Evolutionary conservation across 306 rosid species (phyloP).

Genomic region (Aeschynomene evenia): DNA sequence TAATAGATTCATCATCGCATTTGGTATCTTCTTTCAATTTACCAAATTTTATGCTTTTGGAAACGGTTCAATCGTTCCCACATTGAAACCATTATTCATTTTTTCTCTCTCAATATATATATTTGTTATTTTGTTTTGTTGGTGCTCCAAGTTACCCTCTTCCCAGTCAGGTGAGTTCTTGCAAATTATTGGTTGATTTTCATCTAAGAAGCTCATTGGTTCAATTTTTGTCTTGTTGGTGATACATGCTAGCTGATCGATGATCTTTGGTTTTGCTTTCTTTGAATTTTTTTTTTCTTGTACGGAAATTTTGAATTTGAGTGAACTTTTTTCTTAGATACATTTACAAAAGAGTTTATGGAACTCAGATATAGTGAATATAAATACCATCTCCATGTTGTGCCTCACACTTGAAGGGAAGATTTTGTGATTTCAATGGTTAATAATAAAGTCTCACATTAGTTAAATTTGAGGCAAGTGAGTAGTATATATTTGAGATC

Average conservation of each 20-base stretch:
- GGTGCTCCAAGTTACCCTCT: not conserved
- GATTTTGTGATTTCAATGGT: no score
- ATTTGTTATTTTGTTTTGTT: not conserved
- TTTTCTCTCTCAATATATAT: not conserved
- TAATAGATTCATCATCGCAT: not conserved
- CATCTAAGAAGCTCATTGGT: not conserved
- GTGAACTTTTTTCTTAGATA: no score
- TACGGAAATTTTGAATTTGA: not conserved
- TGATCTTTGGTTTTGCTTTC: not conserved
- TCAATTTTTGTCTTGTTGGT: not conserved
- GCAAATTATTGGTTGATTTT: conserved; percentile 6
- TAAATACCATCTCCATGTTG: no score
- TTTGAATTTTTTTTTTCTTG: not conserved
- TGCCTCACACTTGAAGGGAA: no score
- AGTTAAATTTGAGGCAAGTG: no score
- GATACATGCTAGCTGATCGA: no score
- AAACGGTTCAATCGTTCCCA: not conserved
- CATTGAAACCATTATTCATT: not conserved
- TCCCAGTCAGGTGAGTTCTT: conserved; percentile 20
- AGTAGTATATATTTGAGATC: no score
- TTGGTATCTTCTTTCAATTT: not conserved
- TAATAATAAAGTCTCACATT: no score
- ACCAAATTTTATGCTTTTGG: not conserved
- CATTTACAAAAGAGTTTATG: no score
- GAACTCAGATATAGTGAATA: no score